Evolutionary conservation across 768 basidiomycete genomes (phyloP).

Genomic region (Lactarius vividus): DNA sequence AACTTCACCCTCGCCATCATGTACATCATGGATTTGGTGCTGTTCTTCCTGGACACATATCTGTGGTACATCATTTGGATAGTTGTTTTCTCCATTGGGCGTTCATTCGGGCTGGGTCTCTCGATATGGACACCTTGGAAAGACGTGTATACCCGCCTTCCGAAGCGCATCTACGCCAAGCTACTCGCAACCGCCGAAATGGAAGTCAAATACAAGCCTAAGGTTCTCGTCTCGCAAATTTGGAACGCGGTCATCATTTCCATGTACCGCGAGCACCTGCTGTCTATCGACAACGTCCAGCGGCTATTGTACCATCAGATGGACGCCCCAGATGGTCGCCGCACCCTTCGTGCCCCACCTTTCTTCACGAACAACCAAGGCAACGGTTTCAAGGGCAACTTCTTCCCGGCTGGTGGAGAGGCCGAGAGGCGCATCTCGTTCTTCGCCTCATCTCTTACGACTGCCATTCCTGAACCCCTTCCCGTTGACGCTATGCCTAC

Average conservation of each 20-base stretch:
- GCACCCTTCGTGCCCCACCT: constrained; percentile 91
- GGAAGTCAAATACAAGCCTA: constrained; percentile 99
- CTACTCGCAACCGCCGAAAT: constrained; percentile 93
- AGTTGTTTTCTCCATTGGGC: constrained; percentile 87
- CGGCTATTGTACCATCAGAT: constrained; percentile 96
- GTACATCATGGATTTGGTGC: constrained; percentile 96
- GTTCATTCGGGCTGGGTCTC: constrained; percentile 89
- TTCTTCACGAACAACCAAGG: constrained; percentile 95
- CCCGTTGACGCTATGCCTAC: constrained; percentile 99
- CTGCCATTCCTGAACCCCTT: constrained; percentile 90
- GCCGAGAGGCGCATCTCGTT: constrained; percentile 98
- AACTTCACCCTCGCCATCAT: constrained; percentile 95
- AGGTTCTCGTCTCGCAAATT: constrained; percentile 96
- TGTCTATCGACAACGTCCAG: constrained; percentile 98
- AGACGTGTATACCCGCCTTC: constrained; percentile 92
- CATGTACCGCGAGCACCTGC: constrained; percentile 98
- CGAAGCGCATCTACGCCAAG: constrained; percentile 98
- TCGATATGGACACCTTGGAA: constrained; percentile 99
- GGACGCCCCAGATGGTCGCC: constrained; percentile 82
- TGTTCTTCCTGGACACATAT: constrained; percentile 99
- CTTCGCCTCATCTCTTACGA: constrained; percentile 97
- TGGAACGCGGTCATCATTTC: constrained; percentile 99
- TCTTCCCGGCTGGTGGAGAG: constrained; percentile 93
- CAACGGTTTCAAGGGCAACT: constrained; percentile 68
- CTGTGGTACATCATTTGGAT: constrained; percentile 99